Conservation (phyloP, 2,329 filamentous ascomycete genomes). For the Xylariaceae sp. region DNA sequence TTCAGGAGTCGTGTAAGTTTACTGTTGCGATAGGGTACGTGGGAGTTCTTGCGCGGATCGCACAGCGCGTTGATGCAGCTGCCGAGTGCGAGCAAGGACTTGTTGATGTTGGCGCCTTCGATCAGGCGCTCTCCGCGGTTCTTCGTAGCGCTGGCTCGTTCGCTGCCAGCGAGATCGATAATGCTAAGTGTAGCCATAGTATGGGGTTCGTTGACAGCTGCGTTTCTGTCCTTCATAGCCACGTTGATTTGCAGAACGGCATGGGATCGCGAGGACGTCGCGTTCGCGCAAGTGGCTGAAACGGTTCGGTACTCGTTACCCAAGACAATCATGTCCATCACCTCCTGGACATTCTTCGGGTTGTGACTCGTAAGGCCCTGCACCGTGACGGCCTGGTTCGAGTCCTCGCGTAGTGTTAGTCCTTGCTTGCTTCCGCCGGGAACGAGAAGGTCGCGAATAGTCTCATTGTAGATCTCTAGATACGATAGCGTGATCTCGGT, state of each 20-base stretch:
- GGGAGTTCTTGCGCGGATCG: conserved; percentile 83
- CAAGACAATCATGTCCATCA: conserved; percentile 98
- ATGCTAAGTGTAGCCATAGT: conserved; percentile 98
- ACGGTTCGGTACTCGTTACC: conserved; percentile 94
- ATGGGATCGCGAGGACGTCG: conserved; percentile 93
- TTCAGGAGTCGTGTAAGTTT: conserved; percentile 94
- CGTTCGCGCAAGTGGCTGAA: conserved; percentile 94
- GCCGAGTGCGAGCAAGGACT: conserved; percentile 86
- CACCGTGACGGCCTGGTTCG: conserved; percentile 87
- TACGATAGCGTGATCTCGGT: conserved; percentile 92
- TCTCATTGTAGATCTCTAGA: conserved; percentile 98
- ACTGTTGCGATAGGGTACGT: conserved; percentile 95
- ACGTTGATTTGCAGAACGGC: conserved; percentile 97
- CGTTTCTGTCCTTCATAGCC: conserved; percentile 88
- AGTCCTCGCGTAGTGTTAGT: conserved; percentile 89
- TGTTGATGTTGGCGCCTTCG: conserved; percentile 99
- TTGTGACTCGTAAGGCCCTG: conserved; percentile 86
- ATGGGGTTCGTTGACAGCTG: conserved; percentile 85
- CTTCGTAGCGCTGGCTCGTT: conserved; percentile 92
- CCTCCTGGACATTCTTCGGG: conserved; percentile 85
- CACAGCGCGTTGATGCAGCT: conserved; percentile 98
- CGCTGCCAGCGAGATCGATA: conserved; percentile 93
- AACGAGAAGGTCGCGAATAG: conserved; percentile 90
- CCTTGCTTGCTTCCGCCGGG: conserved; percentile 76
- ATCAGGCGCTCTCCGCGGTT: conserved; percentile 86